These are phyloP conservation scores for Mycena rebaudengoi DNA, from an alignment of 768 basidiomycete genomes.

Conservation along the genomic window DNA sequence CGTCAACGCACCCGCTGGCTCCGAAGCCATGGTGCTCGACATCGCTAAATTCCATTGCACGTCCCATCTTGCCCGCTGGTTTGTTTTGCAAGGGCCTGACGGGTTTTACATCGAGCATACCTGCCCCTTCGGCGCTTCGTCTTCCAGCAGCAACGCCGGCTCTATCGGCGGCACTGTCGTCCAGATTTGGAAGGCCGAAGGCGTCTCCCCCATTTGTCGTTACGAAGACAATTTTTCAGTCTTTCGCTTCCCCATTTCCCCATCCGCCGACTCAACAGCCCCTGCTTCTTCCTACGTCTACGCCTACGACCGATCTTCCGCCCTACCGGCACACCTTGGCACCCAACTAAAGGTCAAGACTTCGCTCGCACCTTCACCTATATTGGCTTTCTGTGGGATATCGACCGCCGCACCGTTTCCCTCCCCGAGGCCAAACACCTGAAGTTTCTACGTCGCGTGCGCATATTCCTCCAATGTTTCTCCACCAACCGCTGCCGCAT, in stretches of 20 bases:
- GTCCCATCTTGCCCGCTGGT: slow-evolving; percentile 23
- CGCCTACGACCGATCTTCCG: background rate
- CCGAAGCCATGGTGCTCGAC: slow-evolving; percentile 4
- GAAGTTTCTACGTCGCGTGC: slow-evolving; percentile 28
- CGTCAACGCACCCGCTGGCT: background rate
- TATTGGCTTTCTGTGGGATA: background rate
- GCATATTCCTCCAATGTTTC: background rate
- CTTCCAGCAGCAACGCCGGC: slow-evolving; percentile 41
- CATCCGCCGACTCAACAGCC: too few species aligned
- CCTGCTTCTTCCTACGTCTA: background rate
- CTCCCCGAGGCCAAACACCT: slow-evolving; percentile 16
- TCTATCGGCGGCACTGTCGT: slow-evolving; percentile 36
- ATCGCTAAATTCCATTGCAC: slow-evolving; percentile 23
- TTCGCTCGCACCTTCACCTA: background rate
- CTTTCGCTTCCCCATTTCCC: slow-evolving; percentile 24
- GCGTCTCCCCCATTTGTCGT: slow-evolving; percentile 29
- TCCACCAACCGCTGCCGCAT: background rate
- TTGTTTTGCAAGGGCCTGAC: slow-evolving; percentile 15
- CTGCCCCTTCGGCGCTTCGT: slow-evolving; percentile 14
- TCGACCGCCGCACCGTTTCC: background rate
- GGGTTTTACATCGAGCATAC: slow-evolving; percentile 30
- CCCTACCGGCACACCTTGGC: background rate
- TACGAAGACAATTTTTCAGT: slow-evolving; percentile 42
- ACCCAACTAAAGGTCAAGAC: slow-evolving; percentile 1
- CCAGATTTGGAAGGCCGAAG: slow-evolving; percentile 37